phyloP scores from a whole-genome alignment of 140 eudicot genomes.

The Stevia rebaudiana region DNA sequence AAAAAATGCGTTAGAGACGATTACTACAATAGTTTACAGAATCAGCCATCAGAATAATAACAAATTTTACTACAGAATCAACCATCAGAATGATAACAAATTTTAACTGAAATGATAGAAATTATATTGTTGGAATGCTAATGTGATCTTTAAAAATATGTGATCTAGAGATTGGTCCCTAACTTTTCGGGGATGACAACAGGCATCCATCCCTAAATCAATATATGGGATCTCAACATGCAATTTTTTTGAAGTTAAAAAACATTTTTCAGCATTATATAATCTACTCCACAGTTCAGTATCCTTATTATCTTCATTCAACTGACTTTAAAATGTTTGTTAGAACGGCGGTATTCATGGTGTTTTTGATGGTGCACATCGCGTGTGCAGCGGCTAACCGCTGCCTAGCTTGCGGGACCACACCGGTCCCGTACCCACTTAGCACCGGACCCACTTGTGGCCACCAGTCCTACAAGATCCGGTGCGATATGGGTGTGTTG shows the following conservation, averaged over 20 bases:
- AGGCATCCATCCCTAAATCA: conserved; percentile 19
- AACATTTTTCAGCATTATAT: too few relatives aligned
- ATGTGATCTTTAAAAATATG: too few relatives aligned
- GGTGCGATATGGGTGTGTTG: conserved; percentile 40
- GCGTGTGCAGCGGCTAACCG: conserved; percentile 9
- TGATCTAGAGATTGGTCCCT: not conserved
- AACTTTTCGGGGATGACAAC: conserved; percentile 7
- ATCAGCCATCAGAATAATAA: too few relatives aligned
- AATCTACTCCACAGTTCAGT: too few relatives aligned
- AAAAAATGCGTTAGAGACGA: too few relatives aligned
- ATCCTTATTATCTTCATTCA: too few relatives aligned
- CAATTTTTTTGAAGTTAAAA: not conserved
- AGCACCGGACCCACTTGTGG: conserved; percentile 66
- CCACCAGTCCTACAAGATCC: conserved; percentile 50
- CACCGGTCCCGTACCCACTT: conserved; percentile 71
- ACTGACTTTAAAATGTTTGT: not conserved
- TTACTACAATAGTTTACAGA: too few relatives aligned
- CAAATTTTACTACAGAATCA: too few relatives aligned
- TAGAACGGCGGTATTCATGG: conserved; percentile 14
- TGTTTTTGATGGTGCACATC: conserved; percentile 25
- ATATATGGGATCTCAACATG: not conserved
- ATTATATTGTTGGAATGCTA: too few relatives aligned
- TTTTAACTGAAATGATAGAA: too few relatives aligned
- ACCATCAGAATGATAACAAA: too few relatives aligned
- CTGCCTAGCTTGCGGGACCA: conserved; percentile 61